A percentile compares a stretch with the other conserved stretches of the same genome.
These are phyloP conservation scores for Mycena olivaceomarginata DNA, from an alignment of 768 basidiomycete species.

Conservation along the genomic window DNA sequence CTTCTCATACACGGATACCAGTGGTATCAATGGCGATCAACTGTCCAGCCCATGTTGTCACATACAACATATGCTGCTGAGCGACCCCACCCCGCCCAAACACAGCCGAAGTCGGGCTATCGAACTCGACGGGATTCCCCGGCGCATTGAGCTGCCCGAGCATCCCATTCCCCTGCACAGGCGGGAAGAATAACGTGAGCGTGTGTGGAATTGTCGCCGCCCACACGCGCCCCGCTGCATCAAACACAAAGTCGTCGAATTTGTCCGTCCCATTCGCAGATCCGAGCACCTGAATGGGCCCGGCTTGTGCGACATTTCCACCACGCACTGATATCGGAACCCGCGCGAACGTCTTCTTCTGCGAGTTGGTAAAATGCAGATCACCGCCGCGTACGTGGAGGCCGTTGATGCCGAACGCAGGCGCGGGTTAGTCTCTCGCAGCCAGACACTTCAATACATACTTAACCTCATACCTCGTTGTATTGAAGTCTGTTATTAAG, in stretches of 20 bases:
- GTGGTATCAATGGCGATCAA: constrained; percentile 7
- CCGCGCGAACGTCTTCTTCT: constrained; percentile 24
- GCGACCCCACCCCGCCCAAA: constrained; percentile 10
- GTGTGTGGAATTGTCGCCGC: constrained; percentile 20
- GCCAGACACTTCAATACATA: no score
- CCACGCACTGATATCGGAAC: constrained; percentile 21
- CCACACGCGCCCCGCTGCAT: constrained; percentile 29
- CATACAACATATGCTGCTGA: constrained; percentile 14
- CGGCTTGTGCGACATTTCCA: constrained; percentile 18
- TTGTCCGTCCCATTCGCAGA: constrained; percentile 13
- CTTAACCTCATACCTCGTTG: no score
- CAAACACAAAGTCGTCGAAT: constrained; percentile 36
- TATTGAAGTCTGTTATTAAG: no score
- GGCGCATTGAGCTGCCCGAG: constrained; percentile 23
- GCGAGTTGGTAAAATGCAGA: constrained; percentile 28
- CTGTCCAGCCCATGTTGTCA: constrained; percentile 9
- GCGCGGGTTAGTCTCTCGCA: constrained; percentile 13
- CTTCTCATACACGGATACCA: constrained; percentile 19
- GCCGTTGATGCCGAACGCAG: constrained; percentile 31
- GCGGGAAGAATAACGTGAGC: constrained; percentile 24
- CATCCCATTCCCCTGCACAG: constrained; percentile 20
- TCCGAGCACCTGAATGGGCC: constrained; percentile 26
- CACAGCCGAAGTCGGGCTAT: constrained; percentile 19
- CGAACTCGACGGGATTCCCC: constrained; percentile 25
- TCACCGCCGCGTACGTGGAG: constrained; percentile 28